A percentile compares a stretch with the other conserved stretches of the same genome.
These are phyloP conservation scores for Dacryopinax spathularia DNA, from an alignment of 768 basidiomycete genomes.

Conservation along the genomic window DNA sequence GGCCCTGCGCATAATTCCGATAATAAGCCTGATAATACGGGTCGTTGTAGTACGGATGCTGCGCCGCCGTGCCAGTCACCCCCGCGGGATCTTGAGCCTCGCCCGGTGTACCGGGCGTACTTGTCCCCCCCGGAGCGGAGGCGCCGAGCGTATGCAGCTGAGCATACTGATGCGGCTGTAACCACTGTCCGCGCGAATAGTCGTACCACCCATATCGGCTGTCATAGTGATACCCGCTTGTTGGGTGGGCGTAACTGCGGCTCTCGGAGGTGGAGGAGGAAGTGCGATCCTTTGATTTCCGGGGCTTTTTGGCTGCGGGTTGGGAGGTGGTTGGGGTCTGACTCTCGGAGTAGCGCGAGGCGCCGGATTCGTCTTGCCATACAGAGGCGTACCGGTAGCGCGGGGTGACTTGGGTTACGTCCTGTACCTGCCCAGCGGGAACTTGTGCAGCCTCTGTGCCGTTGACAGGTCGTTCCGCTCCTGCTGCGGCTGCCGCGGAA, in stretches of 20 bases:
- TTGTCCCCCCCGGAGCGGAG: too few species aligned
- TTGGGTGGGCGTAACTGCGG: neutral
- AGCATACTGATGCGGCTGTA: neutral
- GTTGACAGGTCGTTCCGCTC: neutral
- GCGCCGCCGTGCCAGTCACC: neutral
- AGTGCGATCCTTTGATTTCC: neutral
- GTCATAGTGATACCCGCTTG: slow-evolving; percentile 1
- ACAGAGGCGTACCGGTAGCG: neutral
- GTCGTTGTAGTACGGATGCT: neutral
- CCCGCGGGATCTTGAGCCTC: neutral
- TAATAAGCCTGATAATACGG: neutral
- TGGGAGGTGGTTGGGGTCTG: neutral
- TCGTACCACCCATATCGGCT: slow-evolving; percentile 3
- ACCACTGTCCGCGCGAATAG: neutral
- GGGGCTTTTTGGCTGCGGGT: neutral
- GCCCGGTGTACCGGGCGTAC: neutral
- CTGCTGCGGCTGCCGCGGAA: neutral
- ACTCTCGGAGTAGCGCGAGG: neutral
- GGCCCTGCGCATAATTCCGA: neutral
- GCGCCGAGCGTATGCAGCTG: neutral
- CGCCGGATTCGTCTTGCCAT: neutral
- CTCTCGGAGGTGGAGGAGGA: neutral
- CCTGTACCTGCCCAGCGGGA: neutral
- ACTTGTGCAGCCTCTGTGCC: neutral
- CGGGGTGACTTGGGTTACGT: neutral